Base-by-base conservation (phyloP, 2,329 filamentous ascomycete species). In the Esteya vermicola region DNA sequence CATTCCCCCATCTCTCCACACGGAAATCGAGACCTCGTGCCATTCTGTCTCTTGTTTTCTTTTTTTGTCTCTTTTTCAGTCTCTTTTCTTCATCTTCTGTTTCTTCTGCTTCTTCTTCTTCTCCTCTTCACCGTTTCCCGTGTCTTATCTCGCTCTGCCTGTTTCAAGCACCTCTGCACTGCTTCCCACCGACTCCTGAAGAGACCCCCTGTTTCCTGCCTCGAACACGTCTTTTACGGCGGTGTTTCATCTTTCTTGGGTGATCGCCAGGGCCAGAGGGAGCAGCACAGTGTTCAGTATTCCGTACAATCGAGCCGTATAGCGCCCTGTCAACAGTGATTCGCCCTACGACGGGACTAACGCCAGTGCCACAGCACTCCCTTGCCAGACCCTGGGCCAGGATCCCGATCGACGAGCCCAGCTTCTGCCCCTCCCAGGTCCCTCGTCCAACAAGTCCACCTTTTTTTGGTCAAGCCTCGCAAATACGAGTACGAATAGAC, bases 201-300 rank as follows among this genome's bases (percentile, higher is more conserved):
- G 23, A n/a, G n/a, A 26, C 36, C 31, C 31, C 20, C 20, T 23
- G 22, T 25, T 20, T 23, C 36, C 9, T 14, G 13, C 30, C 16
- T 38, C 37, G 30, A 26, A 30, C 36, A 34, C 38, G 12, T 10
- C 19, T 21, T 33, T 27, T 39, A 22, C 38, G 22, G 25, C 30
- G 13, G 21, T 16, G 32, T 40, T 40, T 40, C 38, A 36, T 31
- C 32, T 27, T 22, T 23, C 5, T 23, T 9, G 12, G 9, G 26
- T n/a, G 35, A 33, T 33, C 22, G 37, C 37, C 22, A 33, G 30
- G 38, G 33, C 25, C 22, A 36, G 27, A n/a, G n/a, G n/a, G n/a
- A n/a, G n/a, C n/a, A n/a, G n/a, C n/a, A n/a, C n/a, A n/a, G n/a
- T n/a, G n/a, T n/a, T n/a, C n/a, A n/a, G n/a, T n/a, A n/a, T n/a